A percentile compares a stretch with the other conserved stretches of the same genome.
Conservation (phyloP, 495 filamentous ascomycete genomes). For the Staphylotrichum tortipilum region DNA sequence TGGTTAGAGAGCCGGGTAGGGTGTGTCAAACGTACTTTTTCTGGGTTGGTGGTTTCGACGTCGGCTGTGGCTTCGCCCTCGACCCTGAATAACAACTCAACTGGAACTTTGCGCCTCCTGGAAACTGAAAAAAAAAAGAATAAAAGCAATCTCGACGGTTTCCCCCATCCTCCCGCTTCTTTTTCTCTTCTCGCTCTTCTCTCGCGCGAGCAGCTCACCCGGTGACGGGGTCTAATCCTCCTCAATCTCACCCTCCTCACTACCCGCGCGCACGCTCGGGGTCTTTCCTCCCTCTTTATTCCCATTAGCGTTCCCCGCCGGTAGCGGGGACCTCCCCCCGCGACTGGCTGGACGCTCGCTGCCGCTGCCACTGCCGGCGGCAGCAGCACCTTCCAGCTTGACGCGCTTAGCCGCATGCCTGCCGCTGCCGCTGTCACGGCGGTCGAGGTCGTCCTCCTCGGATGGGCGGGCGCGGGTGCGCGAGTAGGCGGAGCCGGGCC, state of each 20-base stretch:
- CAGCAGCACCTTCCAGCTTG: conserved; percentile 8
- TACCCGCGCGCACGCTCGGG: conserved; percentile 64
- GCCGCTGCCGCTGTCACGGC: conserved; percentile 47
- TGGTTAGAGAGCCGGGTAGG: no score
- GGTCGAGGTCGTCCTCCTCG: conserved; percentile 57
- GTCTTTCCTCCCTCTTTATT: conserved; percentile 56
- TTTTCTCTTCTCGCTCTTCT: no score
- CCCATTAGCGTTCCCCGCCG: conserved; percentile 54
- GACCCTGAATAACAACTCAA: no score
- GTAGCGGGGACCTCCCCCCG: neutral
- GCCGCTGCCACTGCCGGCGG: neutral
- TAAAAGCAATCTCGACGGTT: no score
- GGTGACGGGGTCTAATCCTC: conserved; percentile 53
- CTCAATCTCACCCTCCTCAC: conserved; percentile 97
- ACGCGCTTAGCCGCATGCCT: conserved; percentile 23
- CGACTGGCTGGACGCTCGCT: neutral
- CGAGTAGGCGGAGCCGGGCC: conserved; percentile 49
- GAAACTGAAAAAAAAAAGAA: no score
- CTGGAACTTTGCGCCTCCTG: no score
- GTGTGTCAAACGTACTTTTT: no score
- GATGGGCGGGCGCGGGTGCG: conserved; percentile 57
- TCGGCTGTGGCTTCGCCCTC: no score
- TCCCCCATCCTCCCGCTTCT: no score
- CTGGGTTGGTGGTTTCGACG: no score
- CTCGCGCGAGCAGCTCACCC: no score